Conservation (phyloP, 2,329 filamentous ascomycete genomes). For the Dactylellina leptospora region DNA sequence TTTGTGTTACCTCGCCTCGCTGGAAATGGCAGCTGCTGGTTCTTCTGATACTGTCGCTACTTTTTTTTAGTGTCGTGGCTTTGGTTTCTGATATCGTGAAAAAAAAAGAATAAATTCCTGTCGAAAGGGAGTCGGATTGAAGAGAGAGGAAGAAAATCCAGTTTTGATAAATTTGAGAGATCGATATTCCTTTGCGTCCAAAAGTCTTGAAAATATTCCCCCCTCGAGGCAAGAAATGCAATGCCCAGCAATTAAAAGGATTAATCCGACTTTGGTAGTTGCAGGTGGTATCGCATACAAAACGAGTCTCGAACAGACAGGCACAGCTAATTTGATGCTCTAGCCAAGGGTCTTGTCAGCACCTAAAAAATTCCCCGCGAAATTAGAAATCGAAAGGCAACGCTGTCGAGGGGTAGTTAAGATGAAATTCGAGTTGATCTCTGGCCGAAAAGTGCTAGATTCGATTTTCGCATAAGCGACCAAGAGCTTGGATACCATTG, state of each 20-base stretch:
- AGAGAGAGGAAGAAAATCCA: neutral
- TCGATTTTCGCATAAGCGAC: conserved; percentile 20
- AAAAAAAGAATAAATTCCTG: neutral
- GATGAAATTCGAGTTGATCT: conserved; percentile 49
- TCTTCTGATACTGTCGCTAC: too few relatives aligned
- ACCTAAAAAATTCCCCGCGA: conserved; percentile 32
- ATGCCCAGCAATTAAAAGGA: conserved; percentile 18
- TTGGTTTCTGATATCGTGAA: neutral
- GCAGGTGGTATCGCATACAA: conserved; percentile 22
- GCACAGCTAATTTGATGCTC: conserved; percentile 1
- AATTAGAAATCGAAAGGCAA: conserved; percentile 47
- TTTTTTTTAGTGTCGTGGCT: neutral
- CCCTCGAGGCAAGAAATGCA: conserved; percentile 19
- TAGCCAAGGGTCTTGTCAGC: conserved; percentile 49
- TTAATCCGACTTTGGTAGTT: conserved; percentile 52
- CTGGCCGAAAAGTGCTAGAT: conserved; percentile 7
- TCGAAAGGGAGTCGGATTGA: neutral
- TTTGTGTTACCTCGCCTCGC: conserved; percentile 8
- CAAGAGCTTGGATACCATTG: conserved; percentile 6
- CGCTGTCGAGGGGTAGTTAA: conserved; percentile 15
- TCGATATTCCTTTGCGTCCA: neutral
- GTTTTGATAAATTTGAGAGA: too few relatives aligned
- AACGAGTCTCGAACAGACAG: conserved; percentile 22
- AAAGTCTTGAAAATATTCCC: conserved; percentile 11
- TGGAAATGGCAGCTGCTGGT: neutral